Percentiles rank a stretch among this genome's conserved stretches.
Evolutionary conservation across 805 yeast genomes (phyloP).

Genomic region (Metschnikowia lachancei): DNA sequence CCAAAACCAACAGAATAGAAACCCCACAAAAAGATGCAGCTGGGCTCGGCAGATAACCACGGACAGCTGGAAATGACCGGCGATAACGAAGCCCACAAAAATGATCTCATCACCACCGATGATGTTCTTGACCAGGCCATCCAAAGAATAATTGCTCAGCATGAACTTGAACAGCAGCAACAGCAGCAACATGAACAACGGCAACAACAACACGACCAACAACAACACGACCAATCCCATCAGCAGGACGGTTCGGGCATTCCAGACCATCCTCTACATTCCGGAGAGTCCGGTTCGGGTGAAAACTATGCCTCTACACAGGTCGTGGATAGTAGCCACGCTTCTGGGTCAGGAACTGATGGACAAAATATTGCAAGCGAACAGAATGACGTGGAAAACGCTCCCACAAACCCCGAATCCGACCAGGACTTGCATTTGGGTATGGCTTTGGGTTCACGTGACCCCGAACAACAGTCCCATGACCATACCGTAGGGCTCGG

Average conservation of each 20-base stretch:
- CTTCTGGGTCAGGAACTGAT: not conserved
- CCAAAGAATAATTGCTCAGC: slow-evolving; percentile 22
- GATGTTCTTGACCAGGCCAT: slow-evolving; percentile 23
- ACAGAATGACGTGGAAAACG: too few relatives aligned
- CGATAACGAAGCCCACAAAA: slow-evolving; percentile 6
- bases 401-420: too few relatives aligned
- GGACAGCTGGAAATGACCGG: not conserved
- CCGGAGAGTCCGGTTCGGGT: slow-evolving; percentile 7
- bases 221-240: not conserved
- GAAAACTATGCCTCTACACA: not conserved
- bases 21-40: not conserved
- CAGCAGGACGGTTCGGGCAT: not conserved
- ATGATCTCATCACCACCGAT: slow-evolving; percentile 17
- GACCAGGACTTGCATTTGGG: not conserved
- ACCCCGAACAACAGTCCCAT: not conserved
- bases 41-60: not conserved
- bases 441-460: not conserved
- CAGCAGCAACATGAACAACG: slow-evolving; percentile 10
- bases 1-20: too few relatives aligned
- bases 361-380: not conserved
- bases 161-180: slow-evolving; percentile 21
- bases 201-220: not conserved
- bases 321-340: not conserved
- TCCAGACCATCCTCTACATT: slow-evolving; percentile 1
- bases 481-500: not conserved